Percentiles rank a stretch among this genome's conserved stretches.
Conservation (phyloP, 768 basidiomycete species). For the Boletus tomentosulus region DNA sequence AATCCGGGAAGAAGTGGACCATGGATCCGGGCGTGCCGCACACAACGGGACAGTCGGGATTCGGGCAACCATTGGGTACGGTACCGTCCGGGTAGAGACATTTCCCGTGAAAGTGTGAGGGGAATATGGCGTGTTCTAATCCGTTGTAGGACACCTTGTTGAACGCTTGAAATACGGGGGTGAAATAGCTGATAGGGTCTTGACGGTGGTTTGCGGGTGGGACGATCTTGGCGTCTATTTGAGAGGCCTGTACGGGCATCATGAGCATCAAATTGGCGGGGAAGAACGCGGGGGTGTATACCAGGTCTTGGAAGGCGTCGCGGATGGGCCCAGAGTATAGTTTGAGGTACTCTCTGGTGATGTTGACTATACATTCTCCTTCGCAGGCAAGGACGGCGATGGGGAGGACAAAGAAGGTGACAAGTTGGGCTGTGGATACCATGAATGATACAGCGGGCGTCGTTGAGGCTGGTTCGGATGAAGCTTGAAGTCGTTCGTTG, state of each 20-base stretch:
- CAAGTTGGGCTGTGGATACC: constrained; percentile 17
- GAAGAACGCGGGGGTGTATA: constrained; percentile 23
- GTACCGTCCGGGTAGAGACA: constrained; percentile 50
- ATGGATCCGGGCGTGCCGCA: constrained; percentile 83
- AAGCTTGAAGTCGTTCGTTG: background rate
- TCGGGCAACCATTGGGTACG: constrained; percentile 69
- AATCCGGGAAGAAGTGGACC: constrained; percentile 57
- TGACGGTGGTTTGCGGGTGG: constrained; percentile 22
- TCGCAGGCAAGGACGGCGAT: constrained; percentile 56
- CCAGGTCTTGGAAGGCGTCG: constrained; percentile 39
- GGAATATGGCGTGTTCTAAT: constrained; percentile 60
- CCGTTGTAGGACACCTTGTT: constrained; percentile 37
- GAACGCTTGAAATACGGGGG: constrained; percentile 48
- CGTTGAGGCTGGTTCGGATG: background rate
- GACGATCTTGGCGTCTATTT: constrained; percentile 33
- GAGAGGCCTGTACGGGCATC: constrained; percentile 28
- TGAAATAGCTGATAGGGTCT: constrained; percentile 36
- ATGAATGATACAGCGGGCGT: constrained; percentile 14
- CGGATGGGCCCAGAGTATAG: constrained; percentile 47
- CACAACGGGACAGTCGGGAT: constrained; percentile 73
- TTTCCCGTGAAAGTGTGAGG: constrained; percentile 72
- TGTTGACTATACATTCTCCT: constrained; percentile 60
- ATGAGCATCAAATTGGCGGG: background rate
- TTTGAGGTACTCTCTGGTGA: constrained; percentile 50
- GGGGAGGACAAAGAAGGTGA: constrained; percentile 30